Base-by-base conservation (phyloP, 306 rosid genomes). In the Trifolium dubium region DNA sequence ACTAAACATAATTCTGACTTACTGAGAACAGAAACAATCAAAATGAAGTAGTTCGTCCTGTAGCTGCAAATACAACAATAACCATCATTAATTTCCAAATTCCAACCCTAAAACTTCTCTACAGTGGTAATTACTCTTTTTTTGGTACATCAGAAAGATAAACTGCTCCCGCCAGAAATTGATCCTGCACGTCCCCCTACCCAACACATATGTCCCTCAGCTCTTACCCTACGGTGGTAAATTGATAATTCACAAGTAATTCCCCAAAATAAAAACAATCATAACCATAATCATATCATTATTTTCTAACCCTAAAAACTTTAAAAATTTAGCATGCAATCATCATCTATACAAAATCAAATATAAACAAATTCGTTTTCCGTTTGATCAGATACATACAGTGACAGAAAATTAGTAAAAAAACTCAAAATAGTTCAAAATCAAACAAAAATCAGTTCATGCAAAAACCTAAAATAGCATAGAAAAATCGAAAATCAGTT, bases 1-100 rank as follows among this genome's bases (percentile, higher is more conserved):
- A 10, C 35, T 23, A 10, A 3, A 34, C 15, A 64, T 54, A 40
- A 67, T 32, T 63, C 14, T 51, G 71, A 80, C 98, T 85, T 84
- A 94, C 99, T 88, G 60, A 94, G 99, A 80, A 94, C 76, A 77
- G 85, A 74, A 56, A 87, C 85, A 78, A 92, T 82, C 97, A 92
- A 74, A 64, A 92, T 75, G 91, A 94, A 94, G 83, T 94, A 94
- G 88, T 92, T 94, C 79, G 97, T 94, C 73, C 97, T 81, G 69
- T 94, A 92, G 83, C 99, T 94, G 92, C 90, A 85, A 71, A 79
- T 23, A 54, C 69, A 79, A 59, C 29, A 69, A 67, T 13, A 75
- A 83, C 18, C 28, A 61, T 14, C 63, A 46, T 62, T 71, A 75
- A 11, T 74, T 51, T 12, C 31, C 11, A 75, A 11, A 68, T 51